Base-by-base conservation (phyloP, 1,284 basidiomycete species). In the Naganishia cerealis region DNA sequence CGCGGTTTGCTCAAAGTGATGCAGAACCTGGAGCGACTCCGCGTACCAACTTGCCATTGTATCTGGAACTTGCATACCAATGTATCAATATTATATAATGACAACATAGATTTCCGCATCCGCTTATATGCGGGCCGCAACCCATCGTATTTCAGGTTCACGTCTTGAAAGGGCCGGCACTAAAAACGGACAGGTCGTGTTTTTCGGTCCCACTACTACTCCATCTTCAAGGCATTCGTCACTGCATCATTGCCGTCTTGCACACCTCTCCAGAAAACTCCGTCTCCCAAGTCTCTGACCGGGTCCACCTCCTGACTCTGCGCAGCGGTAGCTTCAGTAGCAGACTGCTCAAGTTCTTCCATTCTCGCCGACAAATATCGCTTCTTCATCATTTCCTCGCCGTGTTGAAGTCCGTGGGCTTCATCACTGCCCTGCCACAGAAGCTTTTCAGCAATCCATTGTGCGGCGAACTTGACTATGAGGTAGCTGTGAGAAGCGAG, bases 401-500 rank as follows among this genome's bases (percentile, higher is more conserved):
- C 81, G 61, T 78, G 77, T 67, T 87, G 86, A 36, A 84, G 79
- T 65, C 85, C 84, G 71, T 82, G 82, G 71, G 86, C 85, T 76
- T 91, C 90, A 57, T 80, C 78, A 71, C 87, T 88, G 12, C 87
- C 87, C 65, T 84, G 83, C 91, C 91, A 94, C 70, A 90, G 79
- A 26, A 88, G 77, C 70, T 86, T 84, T 79, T 91, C 89, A n/a
- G 91, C 82, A 29, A 91, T 71, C 72, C 87, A 88, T 21, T 87
- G 81, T 65, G 92, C 85, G n/a, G 86, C 70, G 21, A 81, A 82
- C 6, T 87, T 84, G 56, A 90, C 76, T 39, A 91, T 72, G 70
- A 92, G 82, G 80, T 88, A 93, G n/a, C 85, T 88, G 78, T 95
- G 93, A 50, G 87, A 89, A 15, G 91, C 88, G 3, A 86, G 84